phyloP scores from a whole-genome alignment of 345 rosid genomes.

The Eucalyptus polybractea region DNA sequence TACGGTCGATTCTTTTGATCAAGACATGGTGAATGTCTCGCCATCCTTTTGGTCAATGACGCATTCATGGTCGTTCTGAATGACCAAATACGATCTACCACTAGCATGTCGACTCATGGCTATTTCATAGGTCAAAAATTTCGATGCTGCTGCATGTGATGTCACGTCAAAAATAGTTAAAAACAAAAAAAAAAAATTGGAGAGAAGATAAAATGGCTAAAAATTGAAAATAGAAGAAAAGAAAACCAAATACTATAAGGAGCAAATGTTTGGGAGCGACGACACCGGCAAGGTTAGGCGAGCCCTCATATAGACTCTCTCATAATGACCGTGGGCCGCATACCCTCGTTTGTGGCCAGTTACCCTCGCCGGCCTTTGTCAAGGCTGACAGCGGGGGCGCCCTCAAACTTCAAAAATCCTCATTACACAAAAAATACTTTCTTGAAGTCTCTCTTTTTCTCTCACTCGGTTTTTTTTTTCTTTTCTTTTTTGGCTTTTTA shows the following conservation, averaged over 20 bases:
- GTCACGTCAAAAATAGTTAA: not conserved
- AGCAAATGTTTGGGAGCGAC: not conserved
- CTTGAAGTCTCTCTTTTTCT: not conserved
- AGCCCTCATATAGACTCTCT: not conserved
- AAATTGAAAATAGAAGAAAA: not conserved
- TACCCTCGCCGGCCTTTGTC: no score
- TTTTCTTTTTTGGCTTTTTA: no score
- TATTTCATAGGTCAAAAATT: no score
- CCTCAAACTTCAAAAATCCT: not conserved
- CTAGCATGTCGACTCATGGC: no score
- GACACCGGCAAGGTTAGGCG: rapidly evolving
- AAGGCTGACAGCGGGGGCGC: not conserved
- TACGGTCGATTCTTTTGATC: no score
- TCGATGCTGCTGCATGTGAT: rapidly evolving
- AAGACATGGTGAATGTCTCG: no score
- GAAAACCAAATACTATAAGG: not conserved
- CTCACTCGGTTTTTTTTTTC: not conserved
- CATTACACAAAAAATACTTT: not conserved
- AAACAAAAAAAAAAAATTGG: rapidly evolving
- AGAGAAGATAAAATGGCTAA: not conserved
- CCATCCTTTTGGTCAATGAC: no score
- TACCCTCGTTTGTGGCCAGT: no score
- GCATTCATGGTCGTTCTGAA: no score
- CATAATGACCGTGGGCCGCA: rapidly evolving
- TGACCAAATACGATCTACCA: no score